Evolutionary conservation across 2,329 filamentous ascomycete species (phyloP), one percentile per base, ranked within the genome.

Genomic region (Anthostomella pinea): DNA sequence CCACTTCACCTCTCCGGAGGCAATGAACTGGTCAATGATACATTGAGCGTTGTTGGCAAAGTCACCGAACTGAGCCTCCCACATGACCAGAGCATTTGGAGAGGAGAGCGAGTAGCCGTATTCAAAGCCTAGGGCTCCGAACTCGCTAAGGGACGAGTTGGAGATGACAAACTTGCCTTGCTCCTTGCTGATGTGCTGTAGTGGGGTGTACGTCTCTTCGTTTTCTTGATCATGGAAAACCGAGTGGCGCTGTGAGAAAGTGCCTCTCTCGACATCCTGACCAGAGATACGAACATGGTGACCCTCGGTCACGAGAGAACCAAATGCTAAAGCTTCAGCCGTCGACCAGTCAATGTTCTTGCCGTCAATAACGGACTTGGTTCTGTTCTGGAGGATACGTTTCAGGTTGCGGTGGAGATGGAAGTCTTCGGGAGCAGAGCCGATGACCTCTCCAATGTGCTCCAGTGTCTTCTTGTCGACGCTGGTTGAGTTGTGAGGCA

Each of bases 11-110:
- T 98, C 93, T 61, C 93, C 93, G 45, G 93, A 96, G 33, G 93
- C 91, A 55, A 98, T 84, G 70, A 98, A 98, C 69, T 98, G 93
- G 65, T 98, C 93, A 59, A 98, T 94, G 67, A 98, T 94, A 65
- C 89, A 95, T 70, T 98, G 93, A 27, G 93, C 91, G 60, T 96
- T 98, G 78, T 98, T 98, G 75, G 93, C 93, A 58, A 98, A 98
- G 68, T 98, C 93, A 75, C 93, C 93, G 59, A 98, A 98, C 68
- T 98, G 93, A 23, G 93, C 93, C 71, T 98, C 93, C 93, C 93
- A 98, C 82, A 98, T 95, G 54, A 98, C 91, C 17, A 98, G 80
- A 23, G 93, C 91, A 62, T 96, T 95, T 39, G 93, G 93, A 19
- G 93, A 97, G 18, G 90, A 95, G 43, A 98, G 72, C 3, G 93